A percentile compares a stretch with the other conserved stretches of the same genome.
Evolutionary conservation across 176 grass and related monocot species (phyloP).

Genomic region (Themeda triandra): DNA sequence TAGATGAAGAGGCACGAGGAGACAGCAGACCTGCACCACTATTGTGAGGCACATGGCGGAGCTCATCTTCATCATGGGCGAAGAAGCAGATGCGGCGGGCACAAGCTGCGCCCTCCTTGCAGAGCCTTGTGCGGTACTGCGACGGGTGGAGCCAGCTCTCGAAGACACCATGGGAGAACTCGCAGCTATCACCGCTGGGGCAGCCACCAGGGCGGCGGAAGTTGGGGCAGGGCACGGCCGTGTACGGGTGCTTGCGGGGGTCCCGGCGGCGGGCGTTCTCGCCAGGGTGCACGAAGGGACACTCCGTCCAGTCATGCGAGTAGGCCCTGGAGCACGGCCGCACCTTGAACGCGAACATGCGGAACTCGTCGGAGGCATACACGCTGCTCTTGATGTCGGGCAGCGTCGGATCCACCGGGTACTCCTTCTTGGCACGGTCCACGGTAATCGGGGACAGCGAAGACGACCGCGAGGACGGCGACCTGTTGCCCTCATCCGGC

Average conservation of each 20-base stretch:
- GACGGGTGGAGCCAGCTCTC: constrained; percentile 96
- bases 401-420: constrained; percentile 74
- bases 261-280: constrained; percentile 87
- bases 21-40: constrained; percentile 55
- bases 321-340: constrained; percentile 83
- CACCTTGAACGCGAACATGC: constrained; percentile 89
- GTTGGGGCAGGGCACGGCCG: constrained; percentile 79
- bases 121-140: constrained; percentile 89
- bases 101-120: constrained; percentile 70
- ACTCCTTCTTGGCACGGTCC: constrained; percentile 72
- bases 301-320: constrained; percentile 94
- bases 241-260: constrained; percentile 75
- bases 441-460: constrained; percentile 51
- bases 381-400: constrained; percentile 86
- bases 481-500: constrained; percentile 52
- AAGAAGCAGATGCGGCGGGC: constrained; percentile 89
- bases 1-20: constrained; percentile 60
- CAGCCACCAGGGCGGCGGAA: constrained; percentile 78
- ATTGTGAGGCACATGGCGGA: constrained; percentile 65
- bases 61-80: constrained; percentile 75
- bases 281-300: constrained; percentile 81
- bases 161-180: constrained; percentile 88
- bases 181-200: constrained; percentile 62
- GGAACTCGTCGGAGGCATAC: constrained; percentile 81
- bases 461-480: constrained; percentile 40